phyloP scores from a whole-genome alignment of 495 filamentous ascomycete genomes.

The Penicillium maclennaniae region DNA sequence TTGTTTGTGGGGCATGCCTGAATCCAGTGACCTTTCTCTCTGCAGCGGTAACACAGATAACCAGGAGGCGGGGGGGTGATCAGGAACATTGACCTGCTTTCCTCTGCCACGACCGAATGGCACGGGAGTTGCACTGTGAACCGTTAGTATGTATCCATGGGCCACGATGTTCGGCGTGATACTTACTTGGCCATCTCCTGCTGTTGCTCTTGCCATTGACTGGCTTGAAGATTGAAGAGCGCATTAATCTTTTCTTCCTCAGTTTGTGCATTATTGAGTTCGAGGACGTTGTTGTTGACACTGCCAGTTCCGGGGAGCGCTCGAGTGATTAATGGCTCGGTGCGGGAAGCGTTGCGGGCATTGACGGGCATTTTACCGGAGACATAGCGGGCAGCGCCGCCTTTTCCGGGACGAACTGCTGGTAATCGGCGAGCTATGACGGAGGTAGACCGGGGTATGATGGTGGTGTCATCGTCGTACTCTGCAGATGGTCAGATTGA shows the following conservation, averaged over 20 bases:
- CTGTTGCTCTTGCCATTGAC: conserved; percentile 83
- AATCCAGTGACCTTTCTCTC: conserved; percentile 98
- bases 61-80: conserved; percentile 86
- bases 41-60: conserved; percentile 97
- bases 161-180: neutral
- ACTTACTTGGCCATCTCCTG: conserved; percentile 90
- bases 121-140: conserved; percentile 58
- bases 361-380: conserved; percentile 93
- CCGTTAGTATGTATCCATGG: neutral
- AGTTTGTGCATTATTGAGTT: conserved; percentile 68
- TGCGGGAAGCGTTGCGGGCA: conserved; percentile 74
- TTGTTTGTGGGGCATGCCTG: conserved; percentile 95
- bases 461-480: conserved; percentile 94
- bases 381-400: conserved; percentile 91
- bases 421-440: conserved; percentile 88
- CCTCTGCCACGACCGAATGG: conserved; percentile 52
- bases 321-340: conserved; percentile 58
- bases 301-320: conserved; percentile 33
- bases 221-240: conserved; percentile 78
- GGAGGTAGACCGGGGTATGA: conserved; percentile 90
- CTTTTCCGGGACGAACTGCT: conserved; percentile 72
- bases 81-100: conserved; percentile 72
- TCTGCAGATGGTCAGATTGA: conserved; percentile 47
- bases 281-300: conserved; percentile 51
- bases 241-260: conserved; percentile 90